A percentile compares a stretch with the other conserved stretches of the same genome.
phyloP scores from a whole-genome alignment of 306 rosid genomes.

The Medicago arabica region DNA sequence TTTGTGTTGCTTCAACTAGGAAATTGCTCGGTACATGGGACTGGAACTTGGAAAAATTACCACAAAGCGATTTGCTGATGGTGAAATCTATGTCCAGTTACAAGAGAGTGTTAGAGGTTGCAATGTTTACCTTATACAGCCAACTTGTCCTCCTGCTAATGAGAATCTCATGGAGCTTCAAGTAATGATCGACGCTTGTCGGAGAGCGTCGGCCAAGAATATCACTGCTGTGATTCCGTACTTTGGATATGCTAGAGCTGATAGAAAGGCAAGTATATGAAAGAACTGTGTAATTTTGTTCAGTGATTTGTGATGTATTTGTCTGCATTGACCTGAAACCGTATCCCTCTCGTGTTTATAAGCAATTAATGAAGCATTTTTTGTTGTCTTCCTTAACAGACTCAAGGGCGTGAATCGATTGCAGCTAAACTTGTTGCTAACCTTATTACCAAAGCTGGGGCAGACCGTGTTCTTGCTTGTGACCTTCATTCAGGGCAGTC shows the following conservation, averaged over 20 bases:
- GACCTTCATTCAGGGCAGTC: slow-evolving; percentile 99
- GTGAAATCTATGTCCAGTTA: slow-evolving; percentile 90
- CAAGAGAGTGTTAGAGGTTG: slow-evolving; percentile 98
- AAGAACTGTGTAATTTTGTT: background rate
- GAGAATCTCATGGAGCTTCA: slow-evolving; percentile 96
- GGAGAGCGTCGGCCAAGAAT: slow-evolving; percentile 93
- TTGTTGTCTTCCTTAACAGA: slow-evolving; percentile 47
- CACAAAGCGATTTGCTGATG: slow-evolving; percentile 94
- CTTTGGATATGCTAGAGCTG: slow-evolving; percentile 98
- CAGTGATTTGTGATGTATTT: slow-evolving; percentile 16
- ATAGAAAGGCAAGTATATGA: slow-evolving; percentile 72
- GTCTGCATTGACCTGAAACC: background rate
- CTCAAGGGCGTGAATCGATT: slow-evolving; percentile 98
- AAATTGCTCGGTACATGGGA: slow-evolving; percentile 93
- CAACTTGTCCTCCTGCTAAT: slow-evolving; percentile 94
- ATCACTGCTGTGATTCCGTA: slow-evolving; percentile 94
- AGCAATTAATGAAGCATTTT: slow-evolving; percentile 2
- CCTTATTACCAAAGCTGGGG: slow-evolving; percentile 95
- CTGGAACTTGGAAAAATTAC: slow-evolving; percentile 81
- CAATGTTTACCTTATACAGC: slow-evolving; percentile 84
- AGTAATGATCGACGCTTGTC: slow-evolving; percentile 92
- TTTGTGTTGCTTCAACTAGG: slow-evolving; percentile 49
- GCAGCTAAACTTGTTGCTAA: slow-evolving; percentile 97
- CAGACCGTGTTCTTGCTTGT: slow-evolving; percentile 96
- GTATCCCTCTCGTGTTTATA: background rate